Evolutionary conservation across 352 stramenopile species (phyloP).

Genomic region (Globisporangium radiosum): DNA sequence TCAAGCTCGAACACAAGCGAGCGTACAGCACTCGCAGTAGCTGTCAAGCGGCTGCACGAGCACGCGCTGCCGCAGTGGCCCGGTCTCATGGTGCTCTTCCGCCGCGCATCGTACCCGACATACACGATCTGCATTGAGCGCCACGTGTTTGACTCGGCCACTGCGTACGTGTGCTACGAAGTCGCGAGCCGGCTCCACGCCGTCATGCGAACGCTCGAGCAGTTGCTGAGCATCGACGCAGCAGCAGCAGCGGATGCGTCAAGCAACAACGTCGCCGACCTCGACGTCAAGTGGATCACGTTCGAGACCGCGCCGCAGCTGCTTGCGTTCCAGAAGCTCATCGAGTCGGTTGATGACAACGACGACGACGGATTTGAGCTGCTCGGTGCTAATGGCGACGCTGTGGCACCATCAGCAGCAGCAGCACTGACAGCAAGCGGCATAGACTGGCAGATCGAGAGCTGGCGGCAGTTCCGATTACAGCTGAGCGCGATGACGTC

Average conservation of each 20-base stretch:
- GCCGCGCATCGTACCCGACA: conserved; percentile 51
- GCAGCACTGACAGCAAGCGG: not conserved
- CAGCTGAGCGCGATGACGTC: conserved; percentile 32
- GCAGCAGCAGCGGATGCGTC: conserved; percentile 3
- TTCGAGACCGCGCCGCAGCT: conserved; percentile 29
- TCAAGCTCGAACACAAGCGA: not conserved
- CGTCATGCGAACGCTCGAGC: conserved; percentile 39
- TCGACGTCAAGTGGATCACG: conserved; percentile 42
- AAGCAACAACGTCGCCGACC: conserved; percentile 15
- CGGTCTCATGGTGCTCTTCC: conserved; percentile 67
- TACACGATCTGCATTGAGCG: conserved; percentile 30
- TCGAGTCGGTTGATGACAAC: conserved; percentile 16
- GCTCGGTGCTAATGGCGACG: not conserved
- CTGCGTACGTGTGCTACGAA: conserved; percentile 66
- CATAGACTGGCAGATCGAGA: conserved; percentile 33
- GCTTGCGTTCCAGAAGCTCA: conserved; percentile 44
- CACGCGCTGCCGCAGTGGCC: conserved; percentile 56
- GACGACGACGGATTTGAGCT: conserved; percentile 17
- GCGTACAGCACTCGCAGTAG: conserved; percentile 18
- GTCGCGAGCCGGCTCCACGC: conserved; percentile 49
- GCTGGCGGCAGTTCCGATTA: conserved; percentile 44
- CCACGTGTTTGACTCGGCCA: conserved; percentile 35
- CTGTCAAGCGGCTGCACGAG: conserved; percentile 23
- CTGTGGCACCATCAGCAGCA: not conserved
- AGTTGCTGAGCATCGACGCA: conserved; percentile 27